Evolutionary conservation across 1,284 basidiomycete genomes (phyloP), one percentile per base, ranked within the genome.

Genomic region (Rhodotorula sp.): DNA sequence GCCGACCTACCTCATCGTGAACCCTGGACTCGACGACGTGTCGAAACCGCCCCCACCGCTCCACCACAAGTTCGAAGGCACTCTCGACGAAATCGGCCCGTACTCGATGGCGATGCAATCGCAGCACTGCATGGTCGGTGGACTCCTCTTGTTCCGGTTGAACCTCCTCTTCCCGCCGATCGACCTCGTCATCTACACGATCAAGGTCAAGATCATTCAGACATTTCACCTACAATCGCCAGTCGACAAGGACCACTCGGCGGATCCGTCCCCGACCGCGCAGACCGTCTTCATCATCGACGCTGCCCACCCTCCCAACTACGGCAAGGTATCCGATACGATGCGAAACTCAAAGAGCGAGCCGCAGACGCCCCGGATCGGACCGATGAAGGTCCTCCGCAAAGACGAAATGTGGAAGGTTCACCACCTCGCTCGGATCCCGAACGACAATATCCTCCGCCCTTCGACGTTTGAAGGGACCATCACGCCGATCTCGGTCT

Each of bases 141-240:
- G 75, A 3, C 62, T 76, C 0, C 54, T 76, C 22, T 68, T 76
- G 26, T 70, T 76, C 54, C 75, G 75, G 51, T 68, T 76, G 45
- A 65, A 69, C 15, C 68, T 76, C 20, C 64, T 74, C 20, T 68
- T 71, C 55, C 75, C 75, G 3, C 72, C 75, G 0, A 60, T 59
- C 24, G 64, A 70, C 49, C 48, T 74, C 66, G 30, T 70, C 53
- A 69, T 76, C 62, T 72, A 72, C 59, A 64, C 69, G 20, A 69
- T 76, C 72, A 71, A 72, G 30, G 68, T 76, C 67, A 74, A 76
- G 51, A 69, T 76, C 56, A 55, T 72, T 26, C 75, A 76, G 48
- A 57, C 60, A 3, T 74, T 72, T 51, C 37, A 56, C n/a, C 68
- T 76, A 4, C 62, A 46, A 37, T 76, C 75, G 6, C 65, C 69